A percentile compares a stretch with the other conserved stretches of the same genome.
Conservation (phyloP, 805 yeast species). For the Torulaspora indica region DNA sequence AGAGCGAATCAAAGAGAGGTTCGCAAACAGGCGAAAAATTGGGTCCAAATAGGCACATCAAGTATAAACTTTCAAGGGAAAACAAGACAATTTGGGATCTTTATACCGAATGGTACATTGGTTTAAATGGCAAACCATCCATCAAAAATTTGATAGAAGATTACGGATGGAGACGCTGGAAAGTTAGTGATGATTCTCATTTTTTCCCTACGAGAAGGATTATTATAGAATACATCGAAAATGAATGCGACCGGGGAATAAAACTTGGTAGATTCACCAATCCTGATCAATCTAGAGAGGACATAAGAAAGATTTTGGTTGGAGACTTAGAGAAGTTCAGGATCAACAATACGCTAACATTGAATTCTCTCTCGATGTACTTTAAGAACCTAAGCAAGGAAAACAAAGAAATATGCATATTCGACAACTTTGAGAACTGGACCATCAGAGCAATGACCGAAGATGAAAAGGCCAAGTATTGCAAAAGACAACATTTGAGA, state of each 20-base stretch:
- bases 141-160: slow-evolving; percentile 33
- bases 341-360: slow-evolving; percentile 32
- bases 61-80: slow-evolving; percentile 37
- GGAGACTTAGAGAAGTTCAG: slow-evolving; percentile 37
- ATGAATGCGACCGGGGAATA: slow-evolving; percentile 35
- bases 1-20: slow-evolving; percentile 4
- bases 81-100: slow-evolving; percentile 38
- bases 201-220: slow-evolving; percentile 38
- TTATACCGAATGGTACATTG: slow-evolving; percentile 38
- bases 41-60: slow-evolving; percentile 31
- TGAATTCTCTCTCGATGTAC: slow-evolving; percentile 34
- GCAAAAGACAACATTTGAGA: slow-evolving; percentile 29
- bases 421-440: slow-evolving; percentile 33
- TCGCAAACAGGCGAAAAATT: slow-evolving; percentile 9
- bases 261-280: slow-evolving; percentile 31
- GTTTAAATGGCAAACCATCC: slow-evolving; percentile 34
- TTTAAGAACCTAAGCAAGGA: slow-evolving; percentile 33
- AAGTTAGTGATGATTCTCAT: slow-evolving; percentile 38
- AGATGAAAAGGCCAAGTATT: slow-evolving; percentile 31
- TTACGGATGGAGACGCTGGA: slow-evolving; percentile 39
- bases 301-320: slow-evolving; percentile 31
- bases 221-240: slow-evolving; percentile 38
- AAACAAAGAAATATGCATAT: slow-evolving; percentile 33
- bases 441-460: slow-evolving; percentile 30
- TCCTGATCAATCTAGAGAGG: slow-evolving; percentile 31